Conservation (phyloP, 2,329 filamentous ascomycete genomes). For the Alternaria ventricosa region DNA sequence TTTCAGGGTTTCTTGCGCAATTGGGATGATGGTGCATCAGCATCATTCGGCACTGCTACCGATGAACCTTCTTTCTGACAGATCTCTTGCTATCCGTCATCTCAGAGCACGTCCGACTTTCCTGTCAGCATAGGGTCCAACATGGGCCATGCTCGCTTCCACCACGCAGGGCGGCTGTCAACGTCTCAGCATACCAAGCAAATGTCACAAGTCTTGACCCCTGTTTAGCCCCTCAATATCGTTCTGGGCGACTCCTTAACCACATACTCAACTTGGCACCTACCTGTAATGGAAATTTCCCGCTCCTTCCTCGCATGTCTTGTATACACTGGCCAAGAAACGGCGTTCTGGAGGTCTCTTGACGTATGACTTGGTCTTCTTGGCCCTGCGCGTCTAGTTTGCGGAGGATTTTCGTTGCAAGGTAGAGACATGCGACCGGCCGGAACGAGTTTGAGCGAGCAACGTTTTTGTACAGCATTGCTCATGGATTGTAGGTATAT, state of each 20-base stretch:
- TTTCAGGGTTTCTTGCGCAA: neutral
- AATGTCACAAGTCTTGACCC: conserved; percentile 30
- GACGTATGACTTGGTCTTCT: conserved; percentile 38
- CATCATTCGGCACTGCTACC: neutral
- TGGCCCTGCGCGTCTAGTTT: conserved; percentile 24
- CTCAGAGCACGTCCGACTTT: neutral
- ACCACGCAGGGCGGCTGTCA: neutral
- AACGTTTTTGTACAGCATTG: neutral
- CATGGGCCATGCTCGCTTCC: neutral
- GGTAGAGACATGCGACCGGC: neutral
- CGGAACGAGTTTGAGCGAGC: neutral
- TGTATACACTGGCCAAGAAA: conserved; percentile 16
- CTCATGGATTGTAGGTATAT: conserved; percentile 14
- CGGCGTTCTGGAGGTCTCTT: conserved; percentile 16
- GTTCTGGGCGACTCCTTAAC: conserved; percentile 15
- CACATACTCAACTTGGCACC: conserved; percentile 13
- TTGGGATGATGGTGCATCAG: neutral
- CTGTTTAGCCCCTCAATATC: conserved; percentile 9
- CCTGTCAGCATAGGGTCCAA: neutral
- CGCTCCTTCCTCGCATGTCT: conserved; percentile 12
- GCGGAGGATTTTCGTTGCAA: conserved; percentile 3
- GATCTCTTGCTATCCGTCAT: neutral
- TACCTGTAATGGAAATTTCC: conserved; percentile 4
- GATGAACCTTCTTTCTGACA: neutral
- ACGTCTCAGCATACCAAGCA: conserved; percentile 24